A percentile compares a stretch with the other conserved stretches of the same genome.
These are phyloP conservation scores for Colletotrichum orchidophilum DNA, from an alignment of 2,329 filamentous ascomycete species.

Conservation along the genomic window DNA sequence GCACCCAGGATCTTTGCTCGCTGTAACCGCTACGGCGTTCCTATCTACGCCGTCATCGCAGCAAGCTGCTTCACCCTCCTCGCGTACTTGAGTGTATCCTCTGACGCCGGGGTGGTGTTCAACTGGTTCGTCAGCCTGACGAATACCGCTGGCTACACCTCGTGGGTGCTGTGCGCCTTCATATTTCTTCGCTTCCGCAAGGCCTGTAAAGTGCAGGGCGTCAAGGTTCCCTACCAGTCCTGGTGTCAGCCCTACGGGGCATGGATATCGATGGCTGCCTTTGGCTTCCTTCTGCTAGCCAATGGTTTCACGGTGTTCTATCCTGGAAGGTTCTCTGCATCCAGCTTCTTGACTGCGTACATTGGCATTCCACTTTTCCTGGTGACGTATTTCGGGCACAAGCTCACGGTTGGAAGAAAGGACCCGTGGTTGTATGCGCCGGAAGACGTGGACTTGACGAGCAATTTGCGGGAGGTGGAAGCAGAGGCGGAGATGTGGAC, in stretches of 20 bases:
- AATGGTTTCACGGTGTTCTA: slow-evolving; percentile 75
- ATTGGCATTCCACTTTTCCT: neutral
- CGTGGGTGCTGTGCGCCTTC: slow-evolving; percentile 63
- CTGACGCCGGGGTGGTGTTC: slow-evolving; percentile 67
- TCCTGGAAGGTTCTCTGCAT: slow-evolving; percentile 62
- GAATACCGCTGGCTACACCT: slow-evolving; percentile 60
- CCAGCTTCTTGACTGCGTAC: neutral
- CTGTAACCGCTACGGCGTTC: slow-evolving; percentile 10
- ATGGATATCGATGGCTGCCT: slow-evolving; percentile 3
- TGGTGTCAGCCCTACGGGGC: slow-evolving; percentile 16
- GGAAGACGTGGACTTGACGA: neutral
- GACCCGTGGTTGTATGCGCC: slow-evolving; percentile 6
- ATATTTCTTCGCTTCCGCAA: slow-evolving; percentile 68
- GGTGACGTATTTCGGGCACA: slow-evolving; percentile 32
- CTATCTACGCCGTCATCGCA: slow-evolving; percentile 45
- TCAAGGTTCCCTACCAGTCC: slow-evolving; percentile 37
- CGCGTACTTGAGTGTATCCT: slow-evolving; percentile 68
- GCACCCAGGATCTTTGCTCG: slow-evolving; percentile 57
- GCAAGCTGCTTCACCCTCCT: slow-evolving; percentile 68
- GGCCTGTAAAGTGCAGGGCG: slow-evolving; percentile 52
- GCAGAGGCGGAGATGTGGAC: slow-evolving; percentile 9
- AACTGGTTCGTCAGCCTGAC: slow-evolving; percentile 68
- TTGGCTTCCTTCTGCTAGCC: slow-evolving; percentile 4
- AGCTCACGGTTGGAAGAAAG: slow-evolving; percentile 37
- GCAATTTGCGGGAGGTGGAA: neutral